Base-by-base conservation (phyloP, 805 yeast species). In the Barnettozyma sucrosica region DNA sequence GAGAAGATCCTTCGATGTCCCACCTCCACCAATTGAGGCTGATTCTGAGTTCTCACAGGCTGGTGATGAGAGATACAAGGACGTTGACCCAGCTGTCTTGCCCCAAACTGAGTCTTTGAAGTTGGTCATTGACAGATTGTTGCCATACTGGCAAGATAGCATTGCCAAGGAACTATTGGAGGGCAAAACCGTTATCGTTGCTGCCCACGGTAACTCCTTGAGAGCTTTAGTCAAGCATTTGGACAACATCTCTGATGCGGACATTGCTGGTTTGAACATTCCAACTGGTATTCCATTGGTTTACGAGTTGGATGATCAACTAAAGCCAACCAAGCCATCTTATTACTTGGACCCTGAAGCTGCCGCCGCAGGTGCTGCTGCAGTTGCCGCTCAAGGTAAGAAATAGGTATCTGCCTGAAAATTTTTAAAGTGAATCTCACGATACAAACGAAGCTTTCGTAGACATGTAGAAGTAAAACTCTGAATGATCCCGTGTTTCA, bases 281-380 rank as follows among this genome's bases (percentile, higher is more conserved):
- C 97, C 98, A 73, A 90, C 97, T 62, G 98, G 97, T 79, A 92
- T 90, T 59, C 98, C 98, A 67, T 82, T 90, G 74, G 97, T 92
- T 54, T 92, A 86, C 76, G 97, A 92, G 76, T 82, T 90, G 66
- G 97, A 90, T 69, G 85, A 78, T 46, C 66, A 79, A 65, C 81
- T 90, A 74, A 80, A 81, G 74, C 97, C 97, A 74, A 76, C 83
- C 67, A 89, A 89, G 83, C 85, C 89, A 60, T 82, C 95, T 62
- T 89, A 90, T 81, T 90, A 90, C 83, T 84, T 90, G 74, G 98
- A 90, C 76, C 98, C 98, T 65, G 97, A 89, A 77, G 98, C 97
- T 65, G 98, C 98, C 65, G 96, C 90, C 56, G 97, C 97, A 48
- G 98, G 98, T 79, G 98, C 97, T 58, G 97, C 97, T 66, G 97